phyloP scores from a whole-genome alignment of 805 yeast genomes.

The Kuraishia floccosa region DNA sequence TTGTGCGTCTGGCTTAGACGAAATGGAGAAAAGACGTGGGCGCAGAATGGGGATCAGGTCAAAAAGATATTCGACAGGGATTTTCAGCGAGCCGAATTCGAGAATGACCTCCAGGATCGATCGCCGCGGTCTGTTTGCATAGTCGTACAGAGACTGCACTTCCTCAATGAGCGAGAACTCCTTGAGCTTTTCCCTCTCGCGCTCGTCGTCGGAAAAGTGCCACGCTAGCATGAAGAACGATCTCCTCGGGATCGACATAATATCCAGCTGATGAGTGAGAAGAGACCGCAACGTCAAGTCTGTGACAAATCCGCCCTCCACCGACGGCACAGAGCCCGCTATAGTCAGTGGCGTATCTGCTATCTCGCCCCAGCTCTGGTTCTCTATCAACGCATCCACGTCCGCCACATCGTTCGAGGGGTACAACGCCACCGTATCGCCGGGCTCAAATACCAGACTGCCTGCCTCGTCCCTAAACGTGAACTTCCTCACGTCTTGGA shows the following conservation, averaged over 20 bases:
- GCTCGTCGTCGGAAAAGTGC: slow-evolving; percentile 65
- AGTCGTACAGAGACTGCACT: slow-evolving; percentile 74
- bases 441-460: slow-evolving; percentile 43
- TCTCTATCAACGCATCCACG: slow-evolving; percentile 53
- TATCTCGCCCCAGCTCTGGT: slow-evolving; percentile 63
- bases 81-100: slow-evolving; percentile 66
- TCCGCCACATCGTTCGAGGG: slow-evolving; percentile 58
- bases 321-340: slow-evolving; percentile 20
- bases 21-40: slow-evolving; percentile 80
- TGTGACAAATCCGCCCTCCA: slow-evolving; percentile 52
- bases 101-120: slow-evolving; percentile 73
- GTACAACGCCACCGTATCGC: slow-evolving; percentile 71
- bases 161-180: slow-evolving; percentile 69
- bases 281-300: slow-evolving; percentile 62
- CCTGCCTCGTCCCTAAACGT: slow-evolving; percentile 20
- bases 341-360: slow-evolving; percentile 51
- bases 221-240: slow-evolving; percentile 66
- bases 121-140: slow-evolving; percentile 88
- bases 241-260: slow-evolving; percentile 73
- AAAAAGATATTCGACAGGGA: slow-evolving; percentile 66
- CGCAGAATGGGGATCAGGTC: slow-evolving; percentile 72
- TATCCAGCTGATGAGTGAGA: slow-evolving; percentile 71
- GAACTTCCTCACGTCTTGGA: slow-evolving; percentile 80
- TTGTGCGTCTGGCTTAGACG: slow-evolving; percentile 39
- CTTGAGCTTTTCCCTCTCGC: slow-evolving; percentile 64